Conservation (phyloP, 768 basidiomycete species). For the Daedaleopsis nitida region DNA sequence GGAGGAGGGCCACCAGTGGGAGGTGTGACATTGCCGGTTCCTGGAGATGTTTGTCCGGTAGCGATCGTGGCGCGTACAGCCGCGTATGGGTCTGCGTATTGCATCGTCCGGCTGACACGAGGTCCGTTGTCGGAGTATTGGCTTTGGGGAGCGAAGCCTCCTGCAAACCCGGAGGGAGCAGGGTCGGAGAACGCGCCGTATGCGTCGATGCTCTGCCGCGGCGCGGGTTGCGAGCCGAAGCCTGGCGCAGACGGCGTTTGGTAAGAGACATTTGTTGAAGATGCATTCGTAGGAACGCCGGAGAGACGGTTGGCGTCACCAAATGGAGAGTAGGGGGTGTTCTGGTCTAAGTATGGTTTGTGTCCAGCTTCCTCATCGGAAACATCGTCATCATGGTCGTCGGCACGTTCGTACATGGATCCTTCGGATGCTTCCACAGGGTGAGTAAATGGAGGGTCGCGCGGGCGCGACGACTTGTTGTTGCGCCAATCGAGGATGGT, state of each 20-base stretch:
- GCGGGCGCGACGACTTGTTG: conserved; percentile 53
- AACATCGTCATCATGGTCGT: conserved; percentile 42
- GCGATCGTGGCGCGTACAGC: conserved; percentile 60
- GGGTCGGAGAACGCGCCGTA: conserved; percentile 93
- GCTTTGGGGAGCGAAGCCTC: conserved; percentile 36
- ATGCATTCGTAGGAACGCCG: conserved; percentile 32
- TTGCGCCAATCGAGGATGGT: conserved; percentile 78
- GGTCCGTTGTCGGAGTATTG: conserved; percentile 42
- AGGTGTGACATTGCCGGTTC: conserved; percentile 7
- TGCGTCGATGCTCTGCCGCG: conserved; percentile 71
- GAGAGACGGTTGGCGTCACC: conserved; percentile 55
- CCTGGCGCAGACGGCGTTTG: conserved; percentile 31
- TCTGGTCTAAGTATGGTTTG: conserved; percentile 41
- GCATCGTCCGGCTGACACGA: conserved; percentile 87
- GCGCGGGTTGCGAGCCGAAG: conserved; percentile 21
- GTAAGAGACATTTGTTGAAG: conserved; percentile 23
- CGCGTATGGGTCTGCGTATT: conserved; percentile 86
- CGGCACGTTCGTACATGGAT: conserved; percentile 18
- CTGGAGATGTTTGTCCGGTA: conserved; percentile 5
- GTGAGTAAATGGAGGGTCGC: conserved; percentile 78
- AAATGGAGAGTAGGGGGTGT: conserved; percentile 45
- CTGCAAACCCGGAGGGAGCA: conserved; percentile 71
- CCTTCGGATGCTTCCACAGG: conserved; percentile 41
- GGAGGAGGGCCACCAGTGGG: conserved; percentile 16
- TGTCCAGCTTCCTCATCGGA: conserved; percentile 54